phyloP scores from a whole-genome alignment of 805 yeast species.

The Schwanniomyces pseudopolymorphus region DNA sequence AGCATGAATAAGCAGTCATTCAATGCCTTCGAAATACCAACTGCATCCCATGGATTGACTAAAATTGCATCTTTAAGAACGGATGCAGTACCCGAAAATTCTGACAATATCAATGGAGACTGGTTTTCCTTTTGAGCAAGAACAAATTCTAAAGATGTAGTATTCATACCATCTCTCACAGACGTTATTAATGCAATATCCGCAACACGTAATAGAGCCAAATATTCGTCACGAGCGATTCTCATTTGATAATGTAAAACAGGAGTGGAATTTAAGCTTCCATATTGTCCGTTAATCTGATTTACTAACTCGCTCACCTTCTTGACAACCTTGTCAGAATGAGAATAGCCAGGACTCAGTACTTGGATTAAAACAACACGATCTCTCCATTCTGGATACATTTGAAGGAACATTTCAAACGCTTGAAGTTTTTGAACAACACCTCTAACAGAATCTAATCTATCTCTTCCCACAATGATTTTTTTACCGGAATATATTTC shows the following conservation, averaged over 20 bases:
- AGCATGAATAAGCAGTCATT: constrained; percentile 64
- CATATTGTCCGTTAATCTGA: constrained; percentile 81
- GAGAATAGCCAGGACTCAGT: constrained; percentile 70
- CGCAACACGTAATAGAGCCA: constrained; percentile 84
- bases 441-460: constrained; percentile 89
- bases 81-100: constrained; percentile 86
- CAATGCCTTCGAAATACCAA: constrained; percentile 85
- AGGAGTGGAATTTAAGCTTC: constrained; percentile 79
- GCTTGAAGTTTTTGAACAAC: constrained; percentile 92
- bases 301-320: constrained; percentile 81
- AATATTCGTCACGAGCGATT: constrained; percentile 82
- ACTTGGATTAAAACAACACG: constrained; percentile 90
- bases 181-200: constrained; percentile 88
- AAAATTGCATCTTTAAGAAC: constrained; percentile 70
- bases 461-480: constrained; percentile 90
- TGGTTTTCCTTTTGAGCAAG: constrained; percentile 75
- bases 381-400: constrained; percentile 91
- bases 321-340: constrained; percentile 66
- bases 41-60: constrained; percentile 97
- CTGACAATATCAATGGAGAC: constrained; percentile 83
- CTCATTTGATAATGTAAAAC: constrained; percentile 92
- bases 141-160: constrained; percentile 90
- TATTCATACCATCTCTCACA: constrained; percentile 94
- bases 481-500: constrained; percentile 63
- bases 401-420: constrained; percentile 79